Evolutionary conservation across 2,329 filamentous ascomycete species (phyloP).

Genomic region (Alternaria atra): DNA sequence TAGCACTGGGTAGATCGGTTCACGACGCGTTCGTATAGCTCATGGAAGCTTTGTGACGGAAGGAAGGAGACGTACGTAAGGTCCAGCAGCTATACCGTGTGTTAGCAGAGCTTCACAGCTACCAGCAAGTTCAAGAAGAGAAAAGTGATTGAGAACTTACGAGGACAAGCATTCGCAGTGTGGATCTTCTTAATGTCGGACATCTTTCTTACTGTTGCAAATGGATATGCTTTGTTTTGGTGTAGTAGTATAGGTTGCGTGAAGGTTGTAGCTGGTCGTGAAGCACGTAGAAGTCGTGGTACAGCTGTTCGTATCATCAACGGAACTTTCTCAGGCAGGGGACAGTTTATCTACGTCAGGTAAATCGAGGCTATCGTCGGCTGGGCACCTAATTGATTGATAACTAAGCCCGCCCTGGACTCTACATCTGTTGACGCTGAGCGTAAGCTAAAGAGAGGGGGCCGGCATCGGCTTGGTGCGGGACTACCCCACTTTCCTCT

Average conservation of each 20-base stretch:
- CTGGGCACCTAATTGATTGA: background rate
- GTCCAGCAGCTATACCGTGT: slow-evolving; percentile 50
- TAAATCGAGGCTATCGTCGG: slow-evolving; percentile 38
- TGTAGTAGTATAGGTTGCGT: background rate
- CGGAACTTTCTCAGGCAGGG: background rate
- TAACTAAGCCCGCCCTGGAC: too few species aligned
- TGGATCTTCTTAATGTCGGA: slow-evolving; percentile 56
- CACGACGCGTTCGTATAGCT: background rate
- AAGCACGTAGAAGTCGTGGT: background rate
- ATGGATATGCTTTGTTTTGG: background rate
- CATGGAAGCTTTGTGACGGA: background rate
- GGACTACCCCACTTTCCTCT: slow-evolving; percentile 11
- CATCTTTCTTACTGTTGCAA: slow-evolving; percentile 41
- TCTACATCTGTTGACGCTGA: too few species aligned
- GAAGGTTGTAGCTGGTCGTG: background rate
- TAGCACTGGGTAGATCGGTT: background rate
- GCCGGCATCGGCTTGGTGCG: slow-evolving; percentile 2
- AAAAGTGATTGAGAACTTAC: slow-evolving; percentile 41
- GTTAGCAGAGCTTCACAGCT: slow-evolving; percentile 3
- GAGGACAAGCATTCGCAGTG: slow-evolving; percentile 54
- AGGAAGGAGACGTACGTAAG: slow-evolving; percentile 52
- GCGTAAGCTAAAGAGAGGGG: background rate
- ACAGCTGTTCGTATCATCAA: background rate
- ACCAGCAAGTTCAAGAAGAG: background rate
- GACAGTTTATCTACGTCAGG: slow-evolving; percentile 28